Evolutionary conservation across 2,329 filamentous ascomycete species (phyloP).

Genomic region (Onygena corvina): DNA sequence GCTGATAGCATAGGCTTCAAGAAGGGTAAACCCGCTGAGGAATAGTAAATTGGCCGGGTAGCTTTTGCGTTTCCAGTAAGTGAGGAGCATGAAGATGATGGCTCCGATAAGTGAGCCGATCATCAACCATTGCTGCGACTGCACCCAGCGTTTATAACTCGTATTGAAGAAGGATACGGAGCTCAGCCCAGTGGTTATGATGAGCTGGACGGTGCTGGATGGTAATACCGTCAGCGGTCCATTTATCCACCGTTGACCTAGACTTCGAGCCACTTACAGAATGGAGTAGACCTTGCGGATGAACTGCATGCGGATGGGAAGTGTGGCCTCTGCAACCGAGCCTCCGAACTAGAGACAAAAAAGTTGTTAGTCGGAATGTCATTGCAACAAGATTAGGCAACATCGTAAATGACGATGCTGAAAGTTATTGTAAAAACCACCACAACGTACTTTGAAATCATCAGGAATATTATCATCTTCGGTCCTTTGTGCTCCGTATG

Average conservation of each 20-base stretch:
- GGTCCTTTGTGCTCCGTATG: slow-evolving; percentile 54
- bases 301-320: slow-evolving; percentile 95
- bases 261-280: slow-evolving; percentile 41
- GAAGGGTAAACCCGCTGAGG: slow-evolving; percentile 73
- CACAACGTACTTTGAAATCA: slow-evolving; percentile 72
- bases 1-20: slow-evolving; percentile 88
- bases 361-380: slow-evolving; percentile 1
- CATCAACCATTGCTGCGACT: slow-evolving; percentile 69
- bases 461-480: slow-evolving; percentile 89
- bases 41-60: slow-evolving; percentile 93
- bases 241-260: neutral
- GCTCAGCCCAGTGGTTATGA: slow-evolving; percentile 70
- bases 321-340: slow-evolving; percentile 79
- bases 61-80: slow-evolving; percentile 90
- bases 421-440: neutral
- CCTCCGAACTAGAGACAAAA: slow-evolving; percentile 59
- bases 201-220: slow-evolving; percentile 66
- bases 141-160: slow-evolving; percentile 76
- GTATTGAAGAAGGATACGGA: slow-evolving; percentile 73
- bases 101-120: slow-evolving; percentile 76
- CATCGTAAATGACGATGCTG: neutral
- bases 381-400: slow-evolving; percentile 7
- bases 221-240: neutral
- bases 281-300: slow-evolving; percentile 97
- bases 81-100: slow-evolving; percentile 72